Percentiles rank a stretch among this genome's conserved stretches.
Conservation (phyloP, 495 filamentous ascomycete species). For the Pseudoneurospora amorphoporcata region DNA sequence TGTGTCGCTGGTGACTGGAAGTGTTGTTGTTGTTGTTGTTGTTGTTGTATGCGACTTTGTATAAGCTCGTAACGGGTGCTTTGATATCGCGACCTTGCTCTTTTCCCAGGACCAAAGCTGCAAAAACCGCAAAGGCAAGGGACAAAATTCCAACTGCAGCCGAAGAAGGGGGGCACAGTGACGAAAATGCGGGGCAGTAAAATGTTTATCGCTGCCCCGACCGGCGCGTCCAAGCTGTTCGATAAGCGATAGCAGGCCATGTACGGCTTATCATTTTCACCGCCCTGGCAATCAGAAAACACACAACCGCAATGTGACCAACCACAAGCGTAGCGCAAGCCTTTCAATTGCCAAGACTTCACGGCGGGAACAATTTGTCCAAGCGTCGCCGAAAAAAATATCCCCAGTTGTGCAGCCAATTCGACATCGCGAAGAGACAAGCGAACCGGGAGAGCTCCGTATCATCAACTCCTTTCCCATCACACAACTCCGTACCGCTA, state of each 20-base stretch:
- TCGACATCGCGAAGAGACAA: neutral
- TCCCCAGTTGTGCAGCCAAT: slow-evolving; percentile 2
- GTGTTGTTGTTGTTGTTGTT: neutral
- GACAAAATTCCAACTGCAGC: neutral
- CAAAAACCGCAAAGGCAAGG: neutral
- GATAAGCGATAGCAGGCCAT: neutral
- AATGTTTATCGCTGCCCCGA: neutral
- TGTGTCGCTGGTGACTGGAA: neutral
- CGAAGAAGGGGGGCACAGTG: neutral
- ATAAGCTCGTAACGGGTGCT: neutral
- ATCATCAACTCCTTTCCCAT: neutral
- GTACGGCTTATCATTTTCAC: neutral
- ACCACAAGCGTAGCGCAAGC: slow-evolving; percentile 10
- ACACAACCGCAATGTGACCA: slow-evolving; percentile 2
- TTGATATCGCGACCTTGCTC: neutral
- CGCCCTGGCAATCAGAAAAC: neutral
- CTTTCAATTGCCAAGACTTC: slow-evolving; percentile 1
- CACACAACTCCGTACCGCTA: neutral
- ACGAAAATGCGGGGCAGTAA: neutral
- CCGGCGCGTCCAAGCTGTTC: neutral
- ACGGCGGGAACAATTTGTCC: slow-evolving; percentile 15
- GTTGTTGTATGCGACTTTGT: neutral
- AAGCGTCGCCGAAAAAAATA: slow-evolving; percentile 17
- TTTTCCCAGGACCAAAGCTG: neutral
- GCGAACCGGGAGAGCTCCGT: neutral